Conservation (phyloP, 305 asterid genomes). For the Fraxinus platypoda region DNA sequence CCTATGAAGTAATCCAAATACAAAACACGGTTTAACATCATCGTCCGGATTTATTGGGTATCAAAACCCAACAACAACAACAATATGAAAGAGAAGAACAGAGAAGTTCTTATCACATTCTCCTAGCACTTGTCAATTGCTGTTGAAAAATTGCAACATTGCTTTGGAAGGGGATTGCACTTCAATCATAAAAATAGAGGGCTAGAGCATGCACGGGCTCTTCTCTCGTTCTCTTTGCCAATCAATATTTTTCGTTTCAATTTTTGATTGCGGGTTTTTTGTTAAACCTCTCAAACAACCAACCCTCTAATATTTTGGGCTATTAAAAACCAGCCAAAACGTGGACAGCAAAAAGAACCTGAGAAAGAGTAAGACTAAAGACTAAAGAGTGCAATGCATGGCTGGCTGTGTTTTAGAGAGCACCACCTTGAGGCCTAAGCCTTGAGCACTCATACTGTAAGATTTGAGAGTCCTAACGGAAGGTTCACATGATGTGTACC, state of each 20-base stretch:
- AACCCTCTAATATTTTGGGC: not conserved
- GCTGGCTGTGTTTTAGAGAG: not conserved
- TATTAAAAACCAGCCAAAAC: not conserved
- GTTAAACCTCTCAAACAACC: not conserved
- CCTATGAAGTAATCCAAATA: too few relatives aligned
- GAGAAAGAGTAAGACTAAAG: not conserved
- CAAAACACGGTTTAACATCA: too few relatives aligned
- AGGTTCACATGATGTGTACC: not conserved
- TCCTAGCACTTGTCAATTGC: not conserved
- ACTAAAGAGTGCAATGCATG: not conserved
- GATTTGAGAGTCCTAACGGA: not conserved
- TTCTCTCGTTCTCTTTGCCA: not conserved
- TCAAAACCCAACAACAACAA: too few relatives aligned
- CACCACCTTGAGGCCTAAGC: not conserved
- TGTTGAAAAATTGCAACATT: not conserved
- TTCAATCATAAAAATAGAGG: not conserved
- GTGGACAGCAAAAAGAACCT: not conserved
- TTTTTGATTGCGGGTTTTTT: not conserved
- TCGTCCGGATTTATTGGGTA: too few relatives aligned
- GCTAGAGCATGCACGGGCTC: not conserved
- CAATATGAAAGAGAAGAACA: not conserved
- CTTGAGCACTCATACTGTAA: not conserved
- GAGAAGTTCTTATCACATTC: not conserved
- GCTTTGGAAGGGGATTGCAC: not conserved
- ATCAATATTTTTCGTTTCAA: not conserved